Conservation (phyloP, 176 grass and related monocot species). For the Hordeum vulgare region MorexV3_pseudomolecules_assembly NC_058524.1:493149008-493149507, state of each 20-base stretch:
- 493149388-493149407: conserved; percentile 95
- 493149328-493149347: conserved; percentile 73
- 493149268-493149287: not conserved
- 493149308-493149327: not conserved
- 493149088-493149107: conserved; percentile 94
- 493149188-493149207: not conserved
- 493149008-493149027: conserved; percentile 87
- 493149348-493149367: conserved; percentile 85
- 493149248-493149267: not conserved
- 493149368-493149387: conserved; percentile 89
- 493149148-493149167: not conserved
- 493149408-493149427: conserved; percentile 98
- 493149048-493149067: conserved; percentile 97
- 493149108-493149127: not conserved
- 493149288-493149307: not conserved
- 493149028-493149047: conserved; percentile 99
- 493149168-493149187: not conserved
- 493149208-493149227: not conserved
- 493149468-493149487: not conserved
- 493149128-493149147: not conserved
- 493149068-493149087: conserved; percentile 99
- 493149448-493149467: conserved; percentile 34
- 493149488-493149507: conserved; percentile 25
- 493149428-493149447: conserved; percentile 92
- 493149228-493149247: not conserved